Evolutionary conservation across 1,284 basidiomycete species (phyloP).

Genomic region (Ustilago cynodontis): DNA sequence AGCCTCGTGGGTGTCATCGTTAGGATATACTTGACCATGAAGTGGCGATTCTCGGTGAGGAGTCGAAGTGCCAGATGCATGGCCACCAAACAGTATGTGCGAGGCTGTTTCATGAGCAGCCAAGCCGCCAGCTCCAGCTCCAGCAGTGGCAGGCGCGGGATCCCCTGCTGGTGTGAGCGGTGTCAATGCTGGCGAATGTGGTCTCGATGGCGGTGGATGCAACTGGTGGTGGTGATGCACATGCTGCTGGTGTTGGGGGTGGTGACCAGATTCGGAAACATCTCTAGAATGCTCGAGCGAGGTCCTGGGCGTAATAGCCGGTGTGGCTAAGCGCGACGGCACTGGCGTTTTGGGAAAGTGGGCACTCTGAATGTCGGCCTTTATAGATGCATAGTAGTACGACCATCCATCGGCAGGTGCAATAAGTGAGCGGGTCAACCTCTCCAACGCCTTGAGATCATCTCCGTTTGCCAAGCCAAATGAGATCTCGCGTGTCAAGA

Average conservation of each 20-base stretch:
- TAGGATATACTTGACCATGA: constrained; percentile 23
- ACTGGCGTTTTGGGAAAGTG: constrained; percentile 56
- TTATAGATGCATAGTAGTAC: constrained; percentile 72
- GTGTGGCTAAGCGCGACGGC: constrained; percentile 42
- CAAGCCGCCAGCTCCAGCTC: background rate
- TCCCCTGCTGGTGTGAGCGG: constrained; percentile 11
- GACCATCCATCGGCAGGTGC: constrained; percentile 78
- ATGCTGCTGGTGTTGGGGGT: constrained; percentile 3
- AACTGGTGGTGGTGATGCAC: constrained; percentile 13
- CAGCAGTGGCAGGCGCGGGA: constrained; percentile 1
- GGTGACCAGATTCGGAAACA: constrained; percentile 32
- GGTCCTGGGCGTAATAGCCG: constrained; percentile 35
- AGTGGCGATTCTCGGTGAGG: constrained; percentile 46
- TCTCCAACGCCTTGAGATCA: constrained; percentile 76
- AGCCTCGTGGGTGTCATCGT: constrained; percentile 14
- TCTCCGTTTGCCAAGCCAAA: constrained; percentile 76
- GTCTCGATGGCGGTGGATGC: constrained; percentile 20
- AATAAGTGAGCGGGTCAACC: constrained; percentile 41
- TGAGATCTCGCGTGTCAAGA: constrained; percentile 77
- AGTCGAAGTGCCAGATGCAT: constrained; percentile 25
- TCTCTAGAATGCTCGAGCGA: constrained; percentile 36
- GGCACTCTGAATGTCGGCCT: constrained; percentile 44
- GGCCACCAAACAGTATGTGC: constrained; percentile 8
- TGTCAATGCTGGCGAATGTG: constrained; percentile 28
- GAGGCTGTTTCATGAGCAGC: constrained; percentile 9